Evolutionary conservation across 108 stramenopile genomes (phyloP).

Genomic region (Cyclostephanos invisitatus): DNA sequence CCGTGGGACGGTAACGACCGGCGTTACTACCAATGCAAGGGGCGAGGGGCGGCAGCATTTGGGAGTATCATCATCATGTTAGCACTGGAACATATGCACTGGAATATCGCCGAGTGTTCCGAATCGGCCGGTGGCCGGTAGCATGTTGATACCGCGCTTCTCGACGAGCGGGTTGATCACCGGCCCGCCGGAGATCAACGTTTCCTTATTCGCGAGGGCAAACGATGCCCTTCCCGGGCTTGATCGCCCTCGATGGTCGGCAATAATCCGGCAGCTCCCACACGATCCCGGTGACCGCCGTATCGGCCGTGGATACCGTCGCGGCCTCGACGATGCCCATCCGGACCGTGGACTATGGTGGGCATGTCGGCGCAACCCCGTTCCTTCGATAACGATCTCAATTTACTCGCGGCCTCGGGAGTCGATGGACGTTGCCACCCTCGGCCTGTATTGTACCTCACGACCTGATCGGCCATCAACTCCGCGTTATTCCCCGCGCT

Average conservation of each 20-base stretch:
- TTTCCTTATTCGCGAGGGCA: slow-evolving; percentile 97
- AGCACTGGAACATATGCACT: too few species aligned
- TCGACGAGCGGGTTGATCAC: slow-evolving; percentile 93
- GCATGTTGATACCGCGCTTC: slow-evolving; percentile 94
- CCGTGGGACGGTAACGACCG: too few species aligned
- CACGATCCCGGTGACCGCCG: slow-evolving; percentile 95
- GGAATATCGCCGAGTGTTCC: slow-evolving; percentile 96
- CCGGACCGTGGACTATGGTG: slow-evolving; percentile 75
- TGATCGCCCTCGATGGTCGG: slow-evolving; percentile 97
- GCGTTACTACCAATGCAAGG: too few species aligned
- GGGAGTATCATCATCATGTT: too few species aligned
- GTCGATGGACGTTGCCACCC: slow-evolving; percentile 72
- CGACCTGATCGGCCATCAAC: slow-evolving; percentile 91
- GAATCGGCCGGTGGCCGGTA: slow-evolving; percentile 95
- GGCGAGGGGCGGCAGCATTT: too few species aligned
- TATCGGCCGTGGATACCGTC: slow-evolving; percentile 76
- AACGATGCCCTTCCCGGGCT: slow-evolving; percentile 93
- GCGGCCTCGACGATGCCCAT: slow-evolving; percentile 85
- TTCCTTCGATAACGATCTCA: slow-evolving; percentile 52
- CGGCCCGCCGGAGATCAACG: slow-evolving; percentile 95
- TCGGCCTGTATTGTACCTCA: slow-evolving; percentile 85
- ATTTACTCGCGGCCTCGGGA: slow-evolving; percentile 64
- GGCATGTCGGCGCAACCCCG: slow-evolving; percentile 66
- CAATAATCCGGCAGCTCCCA: slow-evolving; percentile 92
- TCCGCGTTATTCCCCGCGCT: slow-evolving; percentile 86